Evolutionary conservation across 2,329 filamentous ascomycete species (phyloP).

Genomic region (Fusarium nematophilum): DNA sequence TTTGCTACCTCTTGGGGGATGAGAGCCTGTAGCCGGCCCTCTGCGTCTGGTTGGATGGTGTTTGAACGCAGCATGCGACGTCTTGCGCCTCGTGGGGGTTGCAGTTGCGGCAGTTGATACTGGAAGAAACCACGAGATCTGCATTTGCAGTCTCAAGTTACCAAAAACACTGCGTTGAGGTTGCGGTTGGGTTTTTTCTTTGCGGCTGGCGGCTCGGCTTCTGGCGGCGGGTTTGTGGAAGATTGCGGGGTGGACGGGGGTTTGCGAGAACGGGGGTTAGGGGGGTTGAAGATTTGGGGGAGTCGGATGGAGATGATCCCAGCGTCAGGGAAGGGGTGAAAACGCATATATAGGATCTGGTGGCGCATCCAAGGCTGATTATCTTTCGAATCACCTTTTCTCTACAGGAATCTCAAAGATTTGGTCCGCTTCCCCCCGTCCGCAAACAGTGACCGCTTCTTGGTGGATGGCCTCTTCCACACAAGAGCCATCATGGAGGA

Average conservation of each 20-base stretch:
- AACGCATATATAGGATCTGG: constrained; percentile 6
- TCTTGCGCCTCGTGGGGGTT: constrained; percentile 1
- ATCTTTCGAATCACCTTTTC: neutral
- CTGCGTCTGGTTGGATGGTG: neutral
- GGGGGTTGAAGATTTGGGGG: constrained; percentile 4
- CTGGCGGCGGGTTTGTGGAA: constrained; percentile 13
- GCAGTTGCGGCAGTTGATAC: neutral
- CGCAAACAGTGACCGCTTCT: constrained; percentile 16
- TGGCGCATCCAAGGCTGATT: neutral
- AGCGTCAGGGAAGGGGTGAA: neutral
- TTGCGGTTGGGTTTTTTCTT: too few relatives aligned
- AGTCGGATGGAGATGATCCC: neutral
- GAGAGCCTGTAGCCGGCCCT: neutral
- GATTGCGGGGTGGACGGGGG: constrained; percentile 15
- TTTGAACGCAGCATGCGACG: neutral
- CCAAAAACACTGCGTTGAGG: neutral
- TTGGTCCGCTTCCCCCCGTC: neutral
- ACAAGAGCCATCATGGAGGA: constrained; percentile 15
- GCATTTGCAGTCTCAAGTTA: neutral
- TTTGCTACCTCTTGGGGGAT: neutral
- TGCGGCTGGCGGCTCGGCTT: constrained; percentile 5
- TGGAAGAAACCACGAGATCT: neutral
- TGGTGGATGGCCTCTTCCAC: constrained; percentile 21
- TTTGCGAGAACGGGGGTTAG: neutral
- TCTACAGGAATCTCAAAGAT: neutral